phyloP scores from a whole-genome alignment of 352 stramenopile genomes.

The Globisporangium irregulare region DNA sequence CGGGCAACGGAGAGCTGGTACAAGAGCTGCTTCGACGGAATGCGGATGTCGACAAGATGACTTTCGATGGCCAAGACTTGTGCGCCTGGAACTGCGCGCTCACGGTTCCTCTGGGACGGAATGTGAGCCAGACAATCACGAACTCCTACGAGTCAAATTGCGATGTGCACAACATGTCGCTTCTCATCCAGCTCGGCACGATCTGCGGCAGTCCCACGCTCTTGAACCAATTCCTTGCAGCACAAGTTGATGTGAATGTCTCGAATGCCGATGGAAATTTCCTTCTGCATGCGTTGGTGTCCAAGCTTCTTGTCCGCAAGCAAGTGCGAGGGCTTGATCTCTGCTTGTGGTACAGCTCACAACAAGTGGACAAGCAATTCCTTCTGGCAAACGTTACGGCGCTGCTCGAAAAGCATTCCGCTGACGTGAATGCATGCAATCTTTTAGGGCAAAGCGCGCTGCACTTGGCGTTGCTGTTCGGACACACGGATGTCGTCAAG shows the following conservation, averaged over 20 bases:
- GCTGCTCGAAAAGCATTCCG: constrained; percentile 34
- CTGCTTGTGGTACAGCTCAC: constrained; percentile 60
- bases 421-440: constrained; percentile 62
- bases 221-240: constrained; percentile 33
- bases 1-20: constrained; percentile 35
- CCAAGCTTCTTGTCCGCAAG: constrained; percentile 41
- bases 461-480: constrained; percentile 65
- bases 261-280: constrained; percentile 62
- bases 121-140: constrained; percentile 18
- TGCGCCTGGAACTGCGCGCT: constrained; percentile 58
- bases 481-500: constrained; percentile 36
- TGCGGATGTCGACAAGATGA: constrained; percentile 58
- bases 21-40: constrained; percentile 26
- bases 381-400: constrained; percentile 23
- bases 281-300: constrained; percentile 60
- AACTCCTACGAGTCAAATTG: constrained; percentile 11
- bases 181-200: constrained; percentile 33
- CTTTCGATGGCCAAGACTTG: constrained; percentile 40
- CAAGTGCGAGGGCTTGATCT: constrained; percentile 51
- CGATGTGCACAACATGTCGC: constrained; percentile 19
- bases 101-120: constrained; percentile 24
- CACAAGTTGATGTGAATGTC: constrained; percentile 51
- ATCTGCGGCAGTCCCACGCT: constrained; percentile 32
- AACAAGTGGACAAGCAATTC: constrained; percentile 17
- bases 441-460: constrained; percentile 57